Percentiles rank a stretch among this genome's conserved stretches.
Conservation (phyloP, 345 rosid species). For the Syzygium oleosum region DNA sequence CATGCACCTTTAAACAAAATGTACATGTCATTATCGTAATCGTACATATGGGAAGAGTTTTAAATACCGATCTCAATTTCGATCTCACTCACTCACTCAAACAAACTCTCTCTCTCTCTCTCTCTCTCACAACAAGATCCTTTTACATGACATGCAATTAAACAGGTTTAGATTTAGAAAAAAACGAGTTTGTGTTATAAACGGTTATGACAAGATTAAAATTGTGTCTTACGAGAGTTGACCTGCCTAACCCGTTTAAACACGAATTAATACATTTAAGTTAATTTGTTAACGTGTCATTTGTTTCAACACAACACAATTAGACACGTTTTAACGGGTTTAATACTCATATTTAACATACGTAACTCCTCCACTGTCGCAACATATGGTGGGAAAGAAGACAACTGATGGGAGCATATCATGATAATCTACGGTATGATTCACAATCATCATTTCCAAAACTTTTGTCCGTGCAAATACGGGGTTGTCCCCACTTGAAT, state of each 20-base stretch:
- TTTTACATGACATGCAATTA: neutral
- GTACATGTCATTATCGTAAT: neutral
- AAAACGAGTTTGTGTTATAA: neutral
- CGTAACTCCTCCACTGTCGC: neutral
- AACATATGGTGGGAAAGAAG: neutral
- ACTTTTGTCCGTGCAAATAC: neutral
- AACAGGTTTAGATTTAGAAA: neutral
- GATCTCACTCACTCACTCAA: neutral
- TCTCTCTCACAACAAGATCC: neutral
- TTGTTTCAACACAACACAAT: neutral
- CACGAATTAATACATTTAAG: neutral
- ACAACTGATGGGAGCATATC: neutral
- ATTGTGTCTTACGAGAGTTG: neutral
- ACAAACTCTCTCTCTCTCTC: neutral
- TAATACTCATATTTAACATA: neutral
- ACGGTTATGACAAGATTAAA: neutral
- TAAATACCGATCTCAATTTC: neutral
- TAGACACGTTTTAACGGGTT: neutral
- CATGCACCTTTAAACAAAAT: neutral
- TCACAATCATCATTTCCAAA: neutral
- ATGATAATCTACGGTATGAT: neutral
- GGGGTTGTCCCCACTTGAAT: neutral
- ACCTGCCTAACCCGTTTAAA: neutral
- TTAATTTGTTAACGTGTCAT: neutral
- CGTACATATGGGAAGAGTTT: neutral